Percentiles rank a stretch among this genome's conserved stretches.
phyloP scores from a whole-genome alignment of 2,329 filamentous ascomycete species.

The Sclerotinia glacialis region DNA sequence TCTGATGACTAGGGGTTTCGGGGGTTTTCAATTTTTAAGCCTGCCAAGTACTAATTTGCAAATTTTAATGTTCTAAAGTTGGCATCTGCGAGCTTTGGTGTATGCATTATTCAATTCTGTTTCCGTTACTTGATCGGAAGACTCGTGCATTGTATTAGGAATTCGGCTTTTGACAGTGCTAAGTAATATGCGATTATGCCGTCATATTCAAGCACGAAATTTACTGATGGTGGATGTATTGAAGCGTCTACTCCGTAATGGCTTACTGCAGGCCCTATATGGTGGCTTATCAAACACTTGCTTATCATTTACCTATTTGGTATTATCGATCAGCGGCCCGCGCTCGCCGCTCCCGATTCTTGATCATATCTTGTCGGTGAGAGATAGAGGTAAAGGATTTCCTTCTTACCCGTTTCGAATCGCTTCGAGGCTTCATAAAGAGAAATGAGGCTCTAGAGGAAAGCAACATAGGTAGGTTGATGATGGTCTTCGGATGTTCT shows the following conservation, averaged over 20 bases:
- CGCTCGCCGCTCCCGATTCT: not conserved
- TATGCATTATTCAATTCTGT: not conserved
- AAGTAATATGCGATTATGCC: too few species aligned
- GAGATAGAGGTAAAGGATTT: not conserved
- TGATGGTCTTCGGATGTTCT: not conserved
- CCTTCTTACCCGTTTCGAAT: not conserved
- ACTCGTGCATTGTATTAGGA: not conserved
- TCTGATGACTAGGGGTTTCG: conserved; percentile 6
- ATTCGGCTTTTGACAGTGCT: not conserved
- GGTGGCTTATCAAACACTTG: not conserved
- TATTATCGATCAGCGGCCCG: not conserved
- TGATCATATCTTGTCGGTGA: not conserved
- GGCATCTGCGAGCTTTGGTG: not conserved
- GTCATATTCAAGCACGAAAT: not conserved
- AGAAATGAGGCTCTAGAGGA: not conserved
- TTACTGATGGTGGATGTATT: not conserved
- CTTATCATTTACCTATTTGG: too few species aligned
- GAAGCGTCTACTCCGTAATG: not conserved
- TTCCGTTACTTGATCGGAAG: not conserved
- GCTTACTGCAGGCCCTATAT: not conserved
- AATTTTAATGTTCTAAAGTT: not conserved
- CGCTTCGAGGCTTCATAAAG: not conserved
- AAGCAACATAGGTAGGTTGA: conserved; percentile 3
- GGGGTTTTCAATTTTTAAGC: not conserved
- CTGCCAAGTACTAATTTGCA: not conserved